These are phyloP conservation scores for Pyrenophora tritici-repentis DNA, from an alignment of 2,329 filamentous ascomycete genomes.

Conservation along the genomic window DNA sequence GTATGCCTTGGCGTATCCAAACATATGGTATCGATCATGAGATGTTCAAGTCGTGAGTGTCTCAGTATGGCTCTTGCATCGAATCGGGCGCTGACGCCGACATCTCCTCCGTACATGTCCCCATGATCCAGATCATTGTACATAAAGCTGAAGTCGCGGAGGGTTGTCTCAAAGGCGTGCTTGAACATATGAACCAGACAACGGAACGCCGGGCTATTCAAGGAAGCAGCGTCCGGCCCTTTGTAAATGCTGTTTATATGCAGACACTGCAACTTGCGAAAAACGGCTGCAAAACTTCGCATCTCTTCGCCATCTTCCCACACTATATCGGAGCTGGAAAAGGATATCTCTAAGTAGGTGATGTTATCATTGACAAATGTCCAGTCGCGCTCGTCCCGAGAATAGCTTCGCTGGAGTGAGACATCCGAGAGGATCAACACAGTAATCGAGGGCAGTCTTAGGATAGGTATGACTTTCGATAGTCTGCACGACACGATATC, in stretches of 20 bases:
- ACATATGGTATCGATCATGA: conserved; percentile 15
- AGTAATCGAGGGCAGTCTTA: conserved; percentile 5
- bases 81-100: background rate
- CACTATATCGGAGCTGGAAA: background rate
- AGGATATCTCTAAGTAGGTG: conserved; percentile 6
- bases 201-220: conserved; percentile 7
- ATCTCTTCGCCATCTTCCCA: conserved; percentile 7
- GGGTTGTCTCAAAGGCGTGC: conserved; percentile 10
- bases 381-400: background rate
- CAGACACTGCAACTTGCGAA: conserved; percentile 3
- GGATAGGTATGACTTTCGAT: background rate
- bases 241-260: conserved; percentile 3
- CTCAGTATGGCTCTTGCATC: conserved; percentile 9
- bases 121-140: conserved; percentile 1
- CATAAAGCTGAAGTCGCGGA: conserved; percentile 8
- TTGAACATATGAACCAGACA: conserved; percentile 10
- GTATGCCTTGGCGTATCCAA: conserved; percentile 5
- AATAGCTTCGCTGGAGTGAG: background rate
- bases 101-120: background rate
- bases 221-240: background rate
- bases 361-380: conserved; percentile 9
- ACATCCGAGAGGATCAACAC: conserved; percentile 1
- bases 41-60: conserved; percentile 7
- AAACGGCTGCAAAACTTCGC: conserved; percentile 2
- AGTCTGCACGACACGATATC: background rate